Evolutionary conservation across 495 filamentous ascomycete genomes (phyloP).

Genomic region (Aspergillus coremiiformis): DNA sequence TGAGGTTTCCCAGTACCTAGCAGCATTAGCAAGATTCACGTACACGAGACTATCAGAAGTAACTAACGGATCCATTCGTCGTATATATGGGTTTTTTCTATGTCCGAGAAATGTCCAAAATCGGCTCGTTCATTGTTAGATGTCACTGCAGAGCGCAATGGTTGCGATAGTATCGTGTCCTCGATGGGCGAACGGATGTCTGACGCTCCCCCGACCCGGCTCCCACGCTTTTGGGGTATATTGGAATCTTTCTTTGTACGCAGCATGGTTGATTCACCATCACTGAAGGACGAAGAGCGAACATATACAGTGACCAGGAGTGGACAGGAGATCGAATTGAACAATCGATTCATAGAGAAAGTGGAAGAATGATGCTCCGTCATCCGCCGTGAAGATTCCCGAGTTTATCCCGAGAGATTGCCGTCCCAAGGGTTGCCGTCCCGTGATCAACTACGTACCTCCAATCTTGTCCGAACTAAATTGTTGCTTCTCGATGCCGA

Average conservation of each 20-base stretch:
- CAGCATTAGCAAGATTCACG: not conserved
- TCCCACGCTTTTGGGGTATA: not conserved
- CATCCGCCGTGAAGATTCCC: not conserved
- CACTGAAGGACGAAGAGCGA: not conserved
- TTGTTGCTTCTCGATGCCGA: not conserved
- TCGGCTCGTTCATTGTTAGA: not conserved
- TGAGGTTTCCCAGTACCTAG: constrained; percentile 26
- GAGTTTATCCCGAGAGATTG: too few species aligned
- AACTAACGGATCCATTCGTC: constrained; percentile 25
- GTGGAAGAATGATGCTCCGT: not conserved
- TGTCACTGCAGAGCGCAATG: not conserved
- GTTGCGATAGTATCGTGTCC: not conserved
- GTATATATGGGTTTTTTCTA: constrained; percentile 22
- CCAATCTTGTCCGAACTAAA: not conserved
- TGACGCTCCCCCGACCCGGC: not conserved
- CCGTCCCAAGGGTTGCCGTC: too few species aligned
- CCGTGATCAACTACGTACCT: not conserved
- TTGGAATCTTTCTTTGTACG: not conserved
- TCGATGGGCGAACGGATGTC: not conserved
- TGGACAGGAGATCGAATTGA: not conserved
- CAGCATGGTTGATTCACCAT: not conserved
- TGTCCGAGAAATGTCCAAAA: constrained; percentile 7
- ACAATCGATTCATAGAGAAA: not conserved
- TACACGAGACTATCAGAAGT: not conserved
- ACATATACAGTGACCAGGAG: not conserved